phyloP scores from a whole-genome alignment of 805 yeast genomes.

The Candida alai region DNA sequence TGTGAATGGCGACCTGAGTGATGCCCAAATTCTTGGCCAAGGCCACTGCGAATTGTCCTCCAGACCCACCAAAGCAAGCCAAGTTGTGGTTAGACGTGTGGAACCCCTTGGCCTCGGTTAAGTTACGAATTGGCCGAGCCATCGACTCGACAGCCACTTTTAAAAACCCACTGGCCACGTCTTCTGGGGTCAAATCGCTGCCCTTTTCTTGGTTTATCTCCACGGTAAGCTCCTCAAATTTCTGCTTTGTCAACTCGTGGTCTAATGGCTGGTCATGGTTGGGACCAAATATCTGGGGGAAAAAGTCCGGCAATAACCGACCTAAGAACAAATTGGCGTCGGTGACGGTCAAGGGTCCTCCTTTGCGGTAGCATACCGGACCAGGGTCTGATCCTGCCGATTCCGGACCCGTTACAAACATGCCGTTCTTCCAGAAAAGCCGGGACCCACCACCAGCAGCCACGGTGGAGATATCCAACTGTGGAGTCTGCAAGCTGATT shows the following conservation, averaged over 20 bases:
- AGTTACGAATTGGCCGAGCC: conserved; percentile 33
- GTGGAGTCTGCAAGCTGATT: conserved; percentile 43
- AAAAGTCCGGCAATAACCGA: conserved; percentile 30
- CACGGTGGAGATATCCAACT: conserved; percentile 41
- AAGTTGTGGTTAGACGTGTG: conserved; percentile 27
- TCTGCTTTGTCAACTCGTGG: conserved; percentile 41
- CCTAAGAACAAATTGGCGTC: conserved; percentile 37
- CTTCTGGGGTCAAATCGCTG: conserved; percentile 20
- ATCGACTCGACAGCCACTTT: conserved; percentile 33
- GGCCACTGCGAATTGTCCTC: conserved; percentile 29
- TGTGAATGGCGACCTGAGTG: conserved; percentile 28
- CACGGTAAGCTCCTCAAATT: conserved; percentile 44
- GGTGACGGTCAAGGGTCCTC: conserved; percentile 38
- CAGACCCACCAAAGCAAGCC: conserved; percentile 37
- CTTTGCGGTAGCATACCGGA: conserved; percentile 38
- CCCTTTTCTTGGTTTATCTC: conserved; percentile 41
- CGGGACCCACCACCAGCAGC: conserved; percentile 48
- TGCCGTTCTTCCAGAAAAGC: conserved; percentile 34
- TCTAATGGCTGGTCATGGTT: conserved; percentile 32
- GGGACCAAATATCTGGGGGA: conserved; percentile 38
- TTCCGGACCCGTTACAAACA: conserved; percentile 39
- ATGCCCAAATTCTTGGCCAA: conserved; percentile 28
- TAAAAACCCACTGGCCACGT: conserved; percentile 32
- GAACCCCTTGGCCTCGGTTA: conserved; percentile 34
- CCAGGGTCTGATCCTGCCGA: conserved; percentile 41